Percentiles rank a stretch among this genome's conserved stretches.
Evolutionary conservation across 768 basidiomycete genomes (phyloP).

Genomic region (Neoboletus brunneissimus): DNA sequence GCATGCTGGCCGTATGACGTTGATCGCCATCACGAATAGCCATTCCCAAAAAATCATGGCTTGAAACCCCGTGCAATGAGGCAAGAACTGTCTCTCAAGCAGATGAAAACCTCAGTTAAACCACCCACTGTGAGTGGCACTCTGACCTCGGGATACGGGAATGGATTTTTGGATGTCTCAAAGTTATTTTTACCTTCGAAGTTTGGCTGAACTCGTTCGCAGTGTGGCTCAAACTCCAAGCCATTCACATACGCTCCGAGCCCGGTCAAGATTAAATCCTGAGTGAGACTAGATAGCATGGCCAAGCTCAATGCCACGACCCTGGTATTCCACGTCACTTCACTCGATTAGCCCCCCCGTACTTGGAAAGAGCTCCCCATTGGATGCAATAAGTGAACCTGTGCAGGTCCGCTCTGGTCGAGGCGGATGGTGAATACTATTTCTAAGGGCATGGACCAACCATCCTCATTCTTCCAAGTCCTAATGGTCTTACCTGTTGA

Average conservation of each 20-base stretch:
- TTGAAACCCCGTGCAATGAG: neutral
- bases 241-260: no score
- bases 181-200: neutral
- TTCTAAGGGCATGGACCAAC: no score
- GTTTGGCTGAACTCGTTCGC: neutral
- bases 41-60: no score
- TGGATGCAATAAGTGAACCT: no score
- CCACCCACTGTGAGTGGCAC: neutral
- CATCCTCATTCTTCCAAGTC: no score
- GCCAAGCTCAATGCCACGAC: neutral
- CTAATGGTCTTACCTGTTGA: no score
- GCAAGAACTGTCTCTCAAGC: neutral
- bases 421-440: no score
- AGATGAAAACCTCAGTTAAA: neutral
- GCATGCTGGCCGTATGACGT: neutral
- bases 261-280: neutral
- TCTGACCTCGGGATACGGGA: neutral
- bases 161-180: neutral
- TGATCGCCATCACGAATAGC: neutral
- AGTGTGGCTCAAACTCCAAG: neutral
- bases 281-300: neutral
- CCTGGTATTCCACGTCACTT: no score
- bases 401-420: no score
- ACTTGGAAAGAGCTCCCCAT: no score
- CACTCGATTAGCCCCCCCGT: no score